These are phyloP conservation scores for Candida ponderosae DNA, from an alignment of 805 yeast genomes.

Conservation along the genomic window DNA sequence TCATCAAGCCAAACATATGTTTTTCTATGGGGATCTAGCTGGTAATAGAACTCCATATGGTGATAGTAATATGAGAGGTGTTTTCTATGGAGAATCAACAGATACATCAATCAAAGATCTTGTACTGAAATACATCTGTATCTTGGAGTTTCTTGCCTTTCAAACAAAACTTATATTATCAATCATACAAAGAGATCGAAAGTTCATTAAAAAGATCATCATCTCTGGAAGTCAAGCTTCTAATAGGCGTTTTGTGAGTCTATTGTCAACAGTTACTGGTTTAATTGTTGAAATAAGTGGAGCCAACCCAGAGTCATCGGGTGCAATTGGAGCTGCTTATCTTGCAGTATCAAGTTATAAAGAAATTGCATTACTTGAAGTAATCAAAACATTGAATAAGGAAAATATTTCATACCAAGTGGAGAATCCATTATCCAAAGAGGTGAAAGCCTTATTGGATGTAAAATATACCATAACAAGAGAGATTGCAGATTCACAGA, in stretches of 20 bases:
- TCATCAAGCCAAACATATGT: constrained; percentile 26
- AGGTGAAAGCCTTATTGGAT: too few relatives aligned
- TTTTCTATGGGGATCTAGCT: constrained; percentile 46
- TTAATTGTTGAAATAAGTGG: constrained; percentile 14
- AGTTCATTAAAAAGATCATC: constrained; percentile 23
- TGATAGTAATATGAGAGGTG: constrained; percentile 41
- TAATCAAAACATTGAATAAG: constrained; percentile 7
- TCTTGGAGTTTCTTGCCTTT: constrained; percentile 43
- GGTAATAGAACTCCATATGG: constrained; percentile 55
- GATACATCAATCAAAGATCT: constrained; percentile 26
- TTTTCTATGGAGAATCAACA: constrained; percentile 38
- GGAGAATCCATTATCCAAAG: too few relatives aligned
- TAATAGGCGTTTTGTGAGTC: constrained; percentile 31
- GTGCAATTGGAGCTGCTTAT: constrained; percentile 22
- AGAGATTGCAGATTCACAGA: too few relatives aligned
- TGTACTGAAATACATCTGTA: constrained; percentile 34
- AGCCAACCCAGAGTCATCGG: constrained; percentile 15
- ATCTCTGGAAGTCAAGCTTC: constrained; percentile 49
- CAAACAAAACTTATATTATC: constrained; percentile 37
- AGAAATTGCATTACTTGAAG: constrained; percentile 5
- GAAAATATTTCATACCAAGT: not conserved
- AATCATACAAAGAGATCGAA: constrained; percentile 17
- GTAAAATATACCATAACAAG: too few relatives aligned
- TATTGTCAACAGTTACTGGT: constrained; percentile 21
- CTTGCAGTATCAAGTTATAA: constrained; percentile 12